Evolutionary conservation across 2,329 filamentous ascomycete genomes (phyloP).

Genomic region (Diaporthe nobilis): DNA sequence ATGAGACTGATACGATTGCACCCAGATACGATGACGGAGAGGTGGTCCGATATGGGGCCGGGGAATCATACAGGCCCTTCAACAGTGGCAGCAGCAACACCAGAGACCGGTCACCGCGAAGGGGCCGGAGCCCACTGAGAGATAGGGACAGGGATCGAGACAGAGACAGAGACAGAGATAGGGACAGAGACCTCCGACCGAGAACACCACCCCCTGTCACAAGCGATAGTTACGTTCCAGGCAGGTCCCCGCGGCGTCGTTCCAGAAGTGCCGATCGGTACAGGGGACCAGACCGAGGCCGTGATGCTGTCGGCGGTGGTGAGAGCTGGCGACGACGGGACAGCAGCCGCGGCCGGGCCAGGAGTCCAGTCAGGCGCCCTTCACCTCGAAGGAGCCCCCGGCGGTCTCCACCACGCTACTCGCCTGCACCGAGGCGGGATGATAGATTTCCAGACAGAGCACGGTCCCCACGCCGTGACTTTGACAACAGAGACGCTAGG

Average conservation of each 20-base stretch:
- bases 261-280: constrained; percentile 59
- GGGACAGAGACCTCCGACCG: constrained; percentile 47
- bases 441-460: constrained; percentile 51
- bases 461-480: constrained; percentile 57
- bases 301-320: constrained; percentile 48
- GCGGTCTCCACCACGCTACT: constrained; percentile 53
- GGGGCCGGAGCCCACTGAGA: constrained; percentile 47
- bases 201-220: constrained; percentile 48
- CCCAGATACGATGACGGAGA: constrained; percentile 72
- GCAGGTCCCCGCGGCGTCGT: constrained; percentile 57
- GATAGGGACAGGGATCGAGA: constrained; percentile 48
- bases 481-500: constrained; percentile 54
- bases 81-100: constrained; percentile 51
- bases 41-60: constrained; percentile 73
- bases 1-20: constrained; percentile 41
- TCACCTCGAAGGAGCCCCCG: constrained; percentile 50
- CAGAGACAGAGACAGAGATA: constrained; percentile 51
- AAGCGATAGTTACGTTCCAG: constrained; percentile 59
- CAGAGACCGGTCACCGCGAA: constrained; percentile 47
- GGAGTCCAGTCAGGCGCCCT: constrained; percentile 53
- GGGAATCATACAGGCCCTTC: constrained; percentile 73
- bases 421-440: constrained; percentile 57
- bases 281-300: constrained; percentile 52
- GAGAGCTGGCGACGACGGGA: constrained; percentile 58
- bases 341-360: constrained; percentile 55